Evolutionary conservation across 768 basidiomycete genomes (phyloP).

Genomic region (Amanita jacksonii): DNA sequence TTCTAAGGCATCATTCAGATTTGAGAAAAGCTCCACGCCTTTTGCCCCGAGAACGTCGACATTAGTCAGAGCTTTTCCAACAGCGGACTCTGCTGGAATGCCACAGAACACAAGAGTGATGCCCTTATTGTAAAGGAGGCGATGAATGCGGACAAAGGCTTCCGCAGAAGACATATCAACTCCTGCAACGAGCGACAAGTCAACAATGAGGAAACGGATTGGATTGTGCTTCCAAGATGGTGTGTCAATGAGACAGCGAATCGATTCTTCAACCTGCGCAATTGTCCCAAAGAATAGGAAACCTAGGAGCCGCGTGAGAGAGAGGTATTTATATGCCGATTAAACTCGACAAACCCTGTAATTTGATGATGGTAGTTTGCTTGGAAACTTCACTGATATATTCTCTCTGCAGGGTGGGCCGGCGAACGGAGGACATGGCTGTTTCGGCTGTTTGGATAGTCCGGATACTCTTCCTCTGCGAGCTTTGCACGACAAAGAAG

Average conservation of each 20-base stretch:
- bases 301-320: constrained; percentile 28
- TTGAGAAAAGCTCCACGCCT: constrained; percentile 73
- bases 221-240: constrained; percentile 66
- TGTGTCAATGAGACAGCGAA: constrained; percentile 63
- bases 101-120: constrained; percentile 90
- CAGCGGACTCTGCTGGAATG: constrained; percentile 43
- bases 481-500: constrained; percentile 97
- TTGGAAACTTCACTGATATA: constrained; percentile 91
- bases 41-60: constrained; percentile 74
- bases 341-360: constrained; percentile 55
- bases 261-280: constrained; percentile 77
- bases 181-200: constrained; percentile 77
- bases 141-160: constrained; percentile 86
- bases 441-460: constrained; percentile 74
- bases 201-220: constrained; percentile 84
- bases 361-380: constrained; percentile 79
- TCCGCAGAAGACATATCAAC: constrained; percentile 95
- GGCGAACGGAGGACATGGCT: constrained; percentile 83
- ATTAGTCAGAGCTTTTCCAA: constrained; percentile 64
- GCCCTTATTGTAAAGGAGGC: constrained; percentile 63
- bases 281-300: constrained; percentile 95
- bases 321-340: neutral
- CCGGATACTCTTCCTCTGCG: constrained; percentile 76
- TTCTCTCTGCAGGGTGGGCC: constrained; percentile 78
- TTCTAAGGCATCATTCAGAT: constrained; percentile 87